Conservation (phyloP, 2,329 filamentous ascomycete species). For the Calycina marina region DNA sequence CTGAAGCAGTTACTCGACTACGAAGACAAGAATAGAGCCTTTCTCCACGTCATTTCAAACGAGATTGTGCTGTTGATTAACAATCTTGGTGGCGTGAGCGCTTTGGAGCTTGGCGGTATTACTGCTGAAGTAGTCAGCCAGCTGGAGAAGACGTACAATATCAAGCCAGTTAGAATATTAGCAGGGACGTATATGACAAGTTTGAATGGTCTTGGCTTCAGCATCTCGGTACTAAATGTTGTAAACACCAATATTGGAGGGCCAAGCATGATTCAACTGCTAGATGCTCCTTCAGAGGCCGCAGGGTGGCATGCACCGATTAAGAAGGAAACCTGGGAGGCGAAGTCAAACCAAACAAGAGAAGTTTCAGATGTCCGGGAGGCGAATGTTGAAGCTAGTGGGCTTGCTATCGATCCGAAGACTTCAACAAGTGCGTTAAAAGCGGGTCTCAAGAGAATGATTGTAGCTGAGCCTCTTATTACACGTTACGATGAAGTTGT, state of each 20-base stretch:
- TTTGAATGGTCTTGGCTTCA: conserved; percentile 58
- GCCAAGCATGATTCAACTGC: conserved; percentile 43
- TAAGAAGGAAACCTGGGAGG: conserved; percentile 42
- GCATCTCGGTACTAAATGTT: conserved; percentile 49
- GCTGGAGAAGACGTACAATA: conserved; percentile 39
- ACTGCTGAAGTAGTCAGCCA: conserved; percentile 51
- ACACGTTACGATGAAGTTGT: conserved; percentile 57
- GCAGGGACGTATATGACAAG: conserved; percentile 59
- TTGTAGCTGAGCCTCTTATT: conserved; percentile 48
- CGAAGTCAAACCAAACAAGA: conserved; percentile 25
- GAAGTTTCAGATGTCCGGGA: conserved; percentile 12
- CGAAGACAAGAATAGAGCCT: conserved; percentile 48
- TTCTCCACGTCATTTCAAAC: conserved; percentile 42
- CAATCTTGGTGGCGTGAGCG: conserved; percentile 54
- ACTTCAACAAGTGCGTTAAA: conserved; percentile 37
- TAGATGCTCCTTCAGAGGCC: conserved; percentile 54
- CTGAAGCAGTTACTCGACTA: conserved; percentile 47
- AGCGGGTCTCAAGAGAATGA: conserved; percentile 40
- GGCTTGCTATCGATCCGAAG: conserved; percentile 17
- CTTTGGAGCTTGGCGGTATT: conserved; percentile 51
- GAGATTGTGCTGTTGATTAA: conserved; percentile 52
- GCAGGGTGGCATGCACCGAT: conserved; percentile 52
- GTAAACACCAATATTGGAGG: conserved; percentile 32
- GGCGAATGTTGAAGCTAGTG: conserved; percentile 22
- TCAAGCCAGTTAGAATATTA: conserved; percentile 46